Base-by-base conservation (phyloP, 139 green algal genomes). In the Bryopsis sp. region DNA sequence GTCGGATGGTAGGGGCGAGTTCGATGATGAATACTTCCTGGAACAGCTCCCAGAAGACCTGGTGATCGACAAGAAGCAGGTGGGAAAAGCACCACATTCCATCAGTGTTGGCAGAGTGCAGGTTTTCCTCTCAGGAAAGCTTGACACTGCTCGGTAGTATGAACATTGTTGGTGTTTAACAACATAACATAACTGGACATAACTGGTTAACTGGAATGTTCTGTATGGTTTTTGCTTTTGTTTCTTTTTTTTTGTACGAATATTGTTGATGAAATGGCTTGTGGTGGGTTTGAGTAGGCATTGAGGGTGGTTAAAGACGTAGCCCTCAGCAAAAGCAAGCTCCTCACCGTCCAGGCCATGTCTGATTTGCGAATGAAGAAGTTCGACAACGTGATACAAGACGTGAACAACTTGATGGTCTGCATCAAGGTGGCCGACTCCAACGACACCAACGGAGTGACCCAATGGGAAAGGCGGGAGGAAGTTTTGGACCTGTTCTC, bases 341-440 rank as follows among this genome's bases (percentile, higher is more conserved):
- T 68, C 26, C 48, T 48, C 32, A 38, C 62, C 2, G 72, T 72
- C 28, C 72, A 72, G 26, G 61, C 72, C 34, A 50, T 74, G 34
- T 72, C 50, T 11, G 58, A 74, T 39, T n/a, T 74, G 6, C 39
- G 68, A 6, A 64, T 69, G 68, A 74, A 74, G 59, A 74, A 74
- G 37, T 7, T 48, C 29, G 68, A 74, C 3, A 32, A 19, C 4
- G 63, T 48, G 15, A 37, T 74, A 35, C 26, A 29, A 26, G 58
- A 68, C 33, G 36, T 74, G 35, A 74, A 74, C 37, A 74, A 74
- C 33, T 32, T 64, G 32, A 24, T 74, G 7, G 68, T 66, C 58
- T 77, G 72, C 36, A 26, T 43, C 46, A 58, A 59, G 15, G 54
- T 69, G 4, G 24, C 6, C 50, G 5, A 33, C 50, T 8, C 31